Conservation (phyloP, 2,329 filamentous ascomycete genomes). For the Neofusicoccum umdonicola region DNA sequence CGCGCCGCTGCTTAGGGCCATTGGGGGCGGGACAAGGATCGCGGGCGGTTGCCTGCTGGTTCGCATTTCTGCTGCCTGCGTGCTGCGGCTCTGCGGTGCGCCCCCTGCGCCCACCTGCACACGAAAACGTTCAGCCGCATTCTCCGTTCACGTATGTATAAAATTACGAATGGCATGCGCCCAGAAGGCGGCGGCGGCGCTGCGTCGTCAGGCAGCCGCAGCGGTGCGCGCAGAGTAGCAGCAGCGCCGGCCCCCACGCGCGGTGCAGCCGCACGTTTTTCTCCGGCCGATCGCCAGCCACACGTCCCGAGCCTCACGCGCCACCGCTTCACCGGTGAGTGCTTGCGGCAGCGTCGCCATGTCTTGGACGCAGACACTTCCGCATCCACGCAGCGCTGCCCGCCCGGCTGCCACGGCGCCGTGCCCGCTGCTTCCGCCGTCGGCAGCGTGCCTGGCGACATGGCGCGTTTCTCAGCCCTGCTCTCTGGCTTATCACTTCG, state of each 20-base stretch:
- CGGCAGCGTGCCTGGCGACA: slow-evolving; percentile 7
- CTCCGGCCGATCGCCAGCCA: neutral
- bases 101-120: neutral
- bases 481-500: neutral
- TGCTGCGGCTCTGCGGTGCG: neutral
- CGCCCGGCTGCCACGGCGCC: too few species aligned
- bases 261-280: neutral
- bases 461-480: neutral
- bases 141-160: neutral
- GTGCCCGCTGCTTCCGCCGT: neutral
- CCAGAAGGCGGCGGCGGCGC: too few species aligned
- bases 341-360: neutral
- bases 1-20: neutral
- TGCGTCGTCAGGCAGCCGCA: too few species aligned
- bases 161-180: neutral
- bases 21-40: neutral
- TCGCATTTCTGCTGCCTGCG: slow-evolving; percentile 16
- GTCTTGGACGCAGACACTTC: neutral
- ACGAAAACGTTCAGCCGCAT: slow-evolving; percentile 12
- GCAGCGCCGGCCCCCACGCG: neutral
- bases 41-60: slow-evolving; percentile 7
- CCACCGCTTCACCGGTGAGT: neutral
- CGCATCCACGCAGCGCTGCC: too few species aligned
- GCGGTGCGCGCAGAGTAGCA: neutral
- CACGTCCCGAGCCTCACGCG: neutral